A percentile compares a stretch with the other conserved stretches of the same genome.
phyloP scores from a whole-genome alignment of 2,329 filamentous ascomycete genomes.

The Spiromastix sp. region DNA sequence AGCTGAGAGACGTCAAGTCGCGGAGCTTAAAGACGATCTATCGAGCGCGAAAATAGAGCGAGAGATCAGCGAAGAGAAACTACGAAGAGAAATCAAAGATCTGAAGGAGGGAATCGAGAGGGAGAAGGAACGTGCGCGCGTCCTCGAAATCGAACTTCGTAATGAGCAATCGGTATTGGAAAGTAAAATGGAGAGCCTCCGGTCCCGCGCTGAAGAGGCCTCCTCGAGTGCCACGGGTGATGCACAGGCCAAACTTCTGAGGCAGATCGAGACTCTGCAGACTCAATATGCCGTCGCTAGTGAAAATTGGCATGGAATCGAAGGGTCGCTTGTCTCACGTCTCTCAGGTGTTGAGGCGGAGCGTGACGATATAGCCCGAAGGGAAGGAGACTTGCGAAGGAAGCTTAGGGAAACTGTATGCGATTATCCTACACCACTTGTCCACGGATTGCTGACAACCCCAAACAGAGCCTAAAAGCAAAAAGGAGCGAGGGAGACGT shows the following conservation, averaged over 20 bases:
- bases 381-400: slow-evolving; percentile 78
- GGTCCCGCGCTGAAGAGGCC: slow-evolving; percentile 76
- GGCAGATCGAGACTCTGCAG: slow-evolving; percentile 91
- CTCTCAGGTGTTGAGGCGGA: slow-evolving; percentile 77
- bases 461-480: slow-evolving; percentile 49
- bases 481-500: slow-evolving; percentile 73
- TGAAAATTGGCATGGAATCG: slow-evolving; percentile 96
- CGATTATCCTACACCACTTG: too few species aligned
- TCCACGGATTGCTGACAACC: too few species aligned
- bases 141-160: slow-evolving; percentile 66
- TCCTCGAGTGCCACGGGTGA: slow-evolving; percentile 74
- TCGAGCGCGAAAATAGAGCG: slow-evolving; percentile 62
- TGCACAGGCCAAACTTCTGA: slow-evolving; percentile 75
- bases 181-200: slow-evolving; percentile 79
- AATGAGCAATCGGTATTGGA: slow-evolving; percentile 70
- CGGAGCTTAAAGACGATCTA: slow-evolving; percentile 54
- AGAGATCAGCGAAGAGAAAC: slow-evolving; percentile 56
- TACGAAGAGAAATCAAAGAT: slow-evolving; percentile 58
- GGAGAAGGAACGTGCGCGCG: slow-evolving; percentile 58
- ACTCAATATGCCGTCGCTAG: slow-evolving; percentile 90
- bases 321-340: slow-evolving; percentile 70
- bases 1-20: slow-evolving; percentile 48
- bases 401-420: slow-evolving; percentile 79
- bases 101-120: slow-evolving; percentile 62
- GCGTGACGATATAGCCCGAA: slow-evolving; percentile 70